Evolutionary conservation across 495 filamentous ascomycete species (phyloP).

Genomic region (Zalerion maritima): DNA sequence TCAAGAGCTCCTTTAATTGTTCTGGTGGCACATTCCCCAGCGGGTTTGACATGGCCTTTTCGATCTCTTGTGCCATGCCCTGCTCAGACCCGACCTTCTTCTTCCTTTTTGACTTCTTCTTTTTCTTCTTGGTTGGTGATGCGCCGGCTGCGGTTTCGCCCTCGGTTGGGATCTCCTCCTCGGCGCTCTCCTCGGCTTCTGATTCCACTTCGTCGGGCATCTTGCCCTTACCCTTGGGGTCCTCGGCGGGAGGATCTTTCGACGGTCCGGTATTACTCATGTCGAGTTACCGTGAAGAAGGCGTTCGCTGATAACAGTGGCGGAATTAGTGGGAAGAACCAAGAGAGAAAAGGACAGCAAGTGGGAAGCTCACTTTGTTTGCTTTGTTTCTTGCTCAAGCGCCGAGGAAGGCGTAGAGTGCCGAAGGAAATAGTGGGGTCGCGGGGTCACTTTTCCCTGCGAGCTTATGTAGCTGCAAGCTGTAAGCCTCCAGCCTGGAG

Average conservation of each 20-base stretch:
- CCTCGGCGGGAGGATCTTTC: neutral
- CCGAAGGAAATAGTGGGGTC: no score
- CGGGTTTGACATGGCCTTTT: constrained; percentile 26
- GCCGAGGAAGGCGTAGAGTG: no score
- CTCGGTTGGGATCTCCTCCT: constrained; percentile 12
- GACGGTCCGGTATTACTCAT: no score
- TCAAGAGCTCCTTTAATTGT: constrained; percentile 39
- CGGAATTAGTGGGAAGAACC: no score
- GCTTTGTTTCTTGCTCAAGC: no score
- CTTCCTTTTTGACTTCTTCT: constrained; percentile 32
- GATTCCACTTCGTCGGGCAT: constrained; percentile 30
- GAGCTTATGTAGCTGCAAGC: no score
- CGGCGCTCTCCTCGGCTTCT: constrained; percentile 12
- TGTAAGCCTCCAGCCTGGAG: no score
- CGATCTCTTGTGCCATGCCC: constrained; percentile 11
- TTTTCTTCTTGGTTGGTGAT: constrained; percentile 27
- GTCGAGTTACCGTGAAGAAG: no score
- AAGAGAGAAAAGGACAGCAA: no score
- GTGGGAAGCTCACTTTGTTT: no score
- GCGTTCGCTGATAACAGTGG: no score
- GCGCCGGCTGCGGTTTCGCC: constrained; percentile 7
- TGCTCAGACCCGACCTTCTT: constrained; percentile 31
- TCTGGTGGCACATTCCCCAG: constrained; percentile 29
- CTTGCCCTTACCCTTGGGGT: constrained; percentile 2
- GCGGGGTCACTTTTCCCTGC: no score